Evolutionary conservation across 169 alveolate species (phyloP), one percentile per base, ranked within the genome.

Genomic region (Cryptosporidium ubiquitum): DNA sequence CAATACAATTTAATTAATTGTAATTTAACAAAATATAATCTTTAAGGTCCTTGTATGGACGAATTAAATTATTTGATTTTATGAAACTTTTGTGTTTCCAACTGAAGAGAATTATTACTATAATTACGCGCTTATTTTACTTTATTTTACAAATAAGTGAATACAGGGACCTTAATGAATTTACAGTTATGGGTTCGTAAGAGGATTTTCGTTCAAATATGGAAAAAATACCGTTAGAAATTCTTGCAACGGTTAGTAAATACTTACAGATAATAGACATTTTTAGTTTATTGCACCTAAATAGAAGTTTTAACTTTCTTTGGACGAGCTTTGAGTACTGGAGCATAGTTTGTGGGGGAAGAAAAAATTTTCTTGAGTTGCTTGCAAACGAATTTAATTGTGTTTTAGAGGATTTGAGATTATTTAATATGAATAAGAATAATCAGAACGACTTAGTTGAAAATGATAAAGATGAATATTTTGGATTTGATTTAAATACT

Each of bases 211-310:
- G n/a, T 55, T 55, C 35, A 55, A 18, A 5, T 35, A 71, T 71
- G 85, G 69, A 71, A 29, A 51, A 35, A 7, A n/a, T 71, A 51
- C 85, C 85, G 23, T 14, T 71, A 31, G 69, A 44, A 23, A 37
- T 71, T 26, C 23, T 71, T 71, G 85, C 85, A 71, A 71, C 66
- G 5, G 35, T 71, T 3, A 31, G 85, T 52, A 35, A 71, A 33
- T 71, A 71, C 29, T 49, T 71, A 29, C 69, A 71, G 9, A 52
- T n/a, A 10, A 37, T 71, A 29, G 85, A 71, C 37, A 31, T 71
- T 33, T 52, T 71, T 29, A 42, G 37, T 71, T 5, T 71, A 47
- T 37, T 71, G n/a, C 69, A 71, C 10, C 49, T 71, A 16, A 71
- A 71, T 51, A 44, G n/a, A 55, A 26, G 35, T 14, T 55, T 71